phyloP scores from a whole-genome alignment of 1,284 basidiomycete species.

The Ceratobasidium sp. region DNA sequence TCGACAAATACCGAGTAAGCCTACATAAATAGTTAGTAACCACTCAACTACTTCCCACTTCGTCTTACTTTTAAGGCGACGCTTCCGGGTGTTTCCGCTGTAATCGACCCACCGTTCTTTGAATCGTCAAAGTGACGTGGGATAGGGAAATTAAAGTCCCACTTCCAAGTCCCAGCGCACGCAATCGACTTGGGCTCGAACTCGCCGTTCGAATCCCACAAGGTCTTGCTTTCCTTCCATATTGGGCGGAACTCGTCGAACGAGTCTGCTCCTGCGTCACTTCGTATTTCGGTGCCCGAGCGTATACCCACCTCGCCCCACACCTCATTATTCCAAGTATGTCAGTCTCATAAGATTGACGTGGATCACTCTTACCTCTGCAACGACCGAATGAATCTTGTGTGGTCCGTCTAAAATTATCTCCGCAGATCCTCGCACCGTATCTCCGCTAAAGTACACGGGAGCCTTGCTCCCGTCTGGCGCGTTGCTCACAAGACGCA shows the following conservation, averaged over 20 bases:
- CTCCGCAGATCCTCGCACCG: conserved; percentile 14
- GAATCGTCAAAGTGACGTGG: conserved; percentile 30
- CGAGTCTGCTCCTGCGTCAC: no score
- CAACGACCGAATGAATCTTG: conserved; percentile 11
- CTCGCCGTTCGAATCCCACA: conserved; percentile 10
- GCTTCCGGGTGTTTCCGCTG: conserved; percentile 7
- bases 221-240: conserved; percentile 12
- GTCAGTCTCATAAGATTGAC: background rate
- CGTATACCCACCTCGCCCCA: no score
- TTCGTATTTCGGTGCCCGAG: no score
- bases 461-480: conserved; percentile 19
- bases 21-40: background rate
- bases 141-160: conserved; percentile 32
- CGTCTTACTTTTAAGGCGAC: conserved; percentile 11
- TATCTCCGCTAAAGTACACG: conserved; percentile 11
- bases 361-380: background rate
- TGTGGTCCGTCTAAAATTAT: conserved; percentile 6
- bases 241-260: background rate
- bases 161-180: conserved; percentile 22
- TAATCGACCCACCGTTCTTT: background rate
- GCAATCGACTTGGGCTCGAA: conserved; percentile 17
- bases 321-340: no score
- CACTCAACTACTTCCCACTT: background rate
- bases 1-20: conserved; percentile 19
- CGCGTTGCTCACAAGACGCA: conserved; percentile 32